These are phyloP conservation scores for Syzygium jambos DNA, from an alignment of 345 rosid genomes.

Conservation along the genomic window DNA sequence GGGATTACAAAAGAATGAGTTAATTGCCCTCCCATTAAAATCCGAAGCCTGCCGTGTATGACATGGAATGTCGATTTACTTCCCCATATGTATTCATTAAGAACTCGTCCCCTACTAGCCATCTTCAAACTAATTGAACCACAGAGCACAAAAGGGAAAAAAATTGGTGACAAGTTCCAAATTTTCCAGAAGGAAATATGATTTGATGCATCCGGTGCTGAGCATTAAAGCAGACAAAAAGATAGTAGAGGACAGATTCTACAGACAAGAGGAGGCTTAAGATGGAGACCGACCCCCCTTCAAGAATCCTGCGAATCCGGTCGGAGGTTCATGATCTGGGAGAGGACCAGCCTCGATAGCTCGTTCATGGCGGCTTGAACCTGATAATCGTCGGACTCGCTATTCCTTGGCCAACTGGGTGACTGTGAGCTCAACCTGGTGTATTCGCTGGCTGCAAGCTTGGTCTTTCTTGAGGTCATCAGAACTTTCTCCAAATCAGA, in stretches of 20 bases:
- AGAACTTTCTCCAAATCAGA: slow-evolving; percentile 66
- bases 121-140: neutral
- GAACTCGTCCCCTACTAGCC: neutral
- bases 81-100: neutral
- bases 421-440: slow-evolving; percentile 40
- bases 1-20: neutral
- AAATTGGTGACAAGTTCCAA: neutral
- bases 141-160: neutral
- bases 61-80: neutral
- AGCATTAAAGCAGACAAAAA: neutral
- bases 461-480: slow-evolving; percentile 58
- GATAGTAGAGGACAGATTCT: neutral
- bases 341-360: slow-evolving; percentile 70
- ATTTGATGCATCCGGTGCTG: neutral
- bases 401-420: slow-evolving; percentile 37
- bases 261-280: neutral
- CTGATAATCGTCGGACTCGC: slow-evolving; percentile 56
- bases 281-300: slow-evolving; percentile 1
- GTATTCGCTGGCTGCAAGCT: slow-evolving; percentile 72
- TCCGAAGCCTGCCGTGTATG: neutral
- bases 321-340: slow-evolving; percentile 72
- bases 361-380: slow-evolving; percentile 78
- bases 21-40: neutral
- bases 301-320: slow-evolving; percentile 51
- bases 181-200: neutral